A percentile compares a stretch with the other conserved stretches of the same genome.
These are phyloP conservation scores for Choiromyces venosus DNA, from an alignment of 495 filamentous ascomycete species.

Conservation along the genomic window DNA sequence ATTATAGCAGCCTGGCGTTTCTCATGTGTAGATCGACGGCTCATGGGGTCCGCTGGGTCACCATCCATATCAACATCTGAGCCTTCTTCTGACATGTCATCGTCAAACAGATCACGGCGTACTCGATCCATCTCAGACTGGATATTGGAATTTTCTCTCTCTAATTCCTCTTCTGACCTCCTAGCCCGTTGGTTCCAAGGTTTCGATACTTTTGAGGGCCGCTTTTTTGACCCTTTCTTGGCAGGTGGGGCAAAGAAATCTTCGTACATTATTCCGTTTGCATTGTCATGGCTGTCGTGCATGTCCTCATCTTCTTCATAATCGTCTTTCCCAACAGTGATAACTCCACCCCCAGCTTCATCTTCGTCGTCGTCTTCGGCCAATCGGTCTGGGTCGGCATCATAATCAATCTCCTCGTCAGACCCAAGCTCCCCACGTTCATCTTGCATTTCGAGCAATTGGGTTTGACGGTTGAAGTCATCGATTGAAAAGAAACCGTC, in stretches of 20 bases:
- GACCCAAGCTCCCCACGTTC: conserved; percentile 48
- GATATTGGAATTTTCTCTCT: conserved; percentile 42
- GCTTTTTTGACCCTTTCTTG: conserved; percentile 30
- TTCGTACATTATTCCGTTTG: conserved; percentile 65
- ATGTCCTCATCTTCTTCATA: conserved; percentile 51
- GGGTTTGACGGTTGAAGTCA: conserved; percentile 89
- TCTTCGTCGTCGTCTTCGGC: conserved; percentile 23
- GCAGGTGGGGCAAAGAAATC: conserved; percentile 77
- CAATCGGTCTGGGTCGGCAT: conserved; percentile 52
- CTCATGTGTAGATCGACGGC: conserved; percentile 70
- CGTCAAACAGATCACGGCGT: conserved; percentile 86
- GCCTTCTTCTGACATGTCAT: conserved; percentile 46
- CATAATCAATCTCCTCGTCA: conserved; percentile 61
- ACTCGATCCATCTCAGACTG: conserved; percentile 86
- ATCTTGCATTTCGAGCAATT: conserved; percentile 80
- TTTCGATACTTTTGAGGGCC: conserved; percentile 16
- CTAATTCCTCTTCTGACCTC: conserved; percentile 10
- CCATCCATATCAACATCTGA: conserved; percentile 44
- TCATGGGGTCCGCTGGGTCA: conserved; percentile 53
- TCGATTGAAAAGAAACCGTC: conserved; percentile 98
- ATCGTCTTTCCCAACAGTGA: conserved; percentile 40
- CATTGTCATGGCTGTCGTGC: conserved; percentile 52
- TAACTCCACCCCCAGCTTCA: conserved; percentile 9
- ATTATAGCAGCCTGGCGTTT: conserved; percentile 75
- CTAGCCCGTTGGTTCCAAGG: conserved; percentile 21